phyloP scores from a whole-genome alignment of 2,329 filamentous ascomycete genomes.

The Aspergillus aculeatus region DNA sequence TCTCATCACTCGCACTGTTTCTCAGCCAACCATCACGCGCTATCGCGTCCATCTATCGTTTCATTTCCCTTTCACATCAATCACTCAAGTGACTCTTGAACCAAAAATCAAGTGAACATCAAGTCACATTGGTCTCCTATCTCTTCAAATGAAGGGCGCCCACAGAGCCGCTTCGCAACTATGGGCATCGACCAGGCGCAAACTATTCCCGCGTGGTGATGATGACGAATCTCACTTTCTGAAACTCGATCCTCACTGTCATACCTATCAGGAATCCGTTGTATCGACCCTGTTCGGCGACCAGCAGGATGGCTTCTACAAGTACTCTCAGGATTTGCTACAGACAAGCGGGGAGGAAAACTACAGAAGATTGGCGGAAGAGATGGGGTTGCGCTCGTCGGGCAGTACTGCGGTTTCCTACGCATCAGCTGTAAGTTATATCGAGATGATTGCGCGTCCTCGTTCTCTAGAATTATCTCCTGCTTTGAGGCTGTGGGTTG shows the following conservation, averaged over 20 bases:
- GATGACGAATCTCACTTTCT: conserved; percentile 1
- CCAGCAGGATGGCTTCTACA: conserved; percentile 23
- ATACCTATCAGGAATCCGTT: neutral
- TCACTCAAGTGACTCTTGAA: neutral
- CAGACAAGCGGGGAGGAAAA: conserved; percentile 10
- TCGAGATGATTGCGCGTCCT: neutral
- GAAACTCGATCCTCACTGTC: conserved; percentile 2
- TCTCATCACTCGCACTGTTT: too few species aligned
- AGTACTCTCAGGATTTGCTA: conserved; percentile 22
- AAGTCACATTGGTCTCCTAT: neutral
- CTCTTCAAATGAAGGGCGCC: conserved; percentile 7
- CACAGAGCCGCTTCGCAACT: conserved; percentile 18
- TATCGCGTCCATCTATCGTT: neutral
- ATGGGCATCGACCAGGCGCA: conserved; percentile 17
- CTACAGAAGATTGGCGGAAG: neutral
- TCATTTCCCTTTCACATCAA: neutral
- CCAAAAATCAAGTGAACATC: neutral
- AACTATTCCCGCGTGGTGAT: conserved; percentile 18
- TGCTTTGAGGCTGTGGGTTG: neutral
- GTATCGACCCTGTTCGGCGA: conserved; percentile 14
- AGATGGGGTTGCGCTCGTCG: conserved; percentile 10
- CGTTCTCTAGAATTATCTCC: too few species aligned
- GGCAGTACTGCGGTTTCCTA: conserved; percentile 21
- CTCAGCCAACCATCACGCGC: too few species aligned
- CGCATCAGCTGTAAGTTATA: conserved; percentile 21